Conservation (phyloP, 2,329 filamentous ascomycete genomes). For the Alternaria longipes region DNA sequence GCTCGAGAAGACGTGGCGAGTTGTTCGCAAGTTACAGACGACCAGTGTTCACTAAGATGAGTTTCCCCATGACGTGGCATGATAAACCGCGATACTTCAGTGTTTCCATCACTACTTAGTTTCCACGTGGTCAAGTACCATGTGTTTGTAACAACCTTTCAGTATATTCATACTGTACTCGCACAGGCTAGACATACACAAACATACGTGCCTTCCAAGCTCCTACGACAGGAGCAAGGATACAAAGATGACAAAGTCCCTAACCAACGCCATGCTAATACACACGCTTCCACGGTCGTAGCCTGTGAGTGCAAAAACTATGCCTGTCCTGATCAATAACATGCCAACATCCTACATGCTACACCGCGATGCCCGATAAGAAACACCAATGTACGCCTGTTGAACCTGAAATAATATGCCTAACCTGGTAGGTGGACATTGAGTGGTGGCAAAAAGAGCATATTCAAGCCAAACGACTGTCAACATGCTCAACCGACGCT, state of each 20-base stretch:
- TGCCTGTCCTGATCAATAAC: slow-evolving; percentile 7
- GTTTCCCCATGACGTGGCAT: neutral
- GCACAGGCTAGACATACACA: slow-evolving; percentile 8
- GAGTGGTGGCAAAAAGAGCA: neutral
- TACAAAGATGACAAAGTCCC: slow-evolving; percentile 2
- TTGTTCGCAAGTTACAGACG: too few relatives aligned
- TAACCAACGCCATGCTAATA: slow-evolving; percentile 33
- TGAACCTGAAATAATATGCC: neutral
- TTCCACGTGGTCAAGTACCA: neutral
- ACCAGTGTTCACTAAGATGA: neutral
- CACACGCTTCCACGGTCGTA: slow-evolving; percentile 4
- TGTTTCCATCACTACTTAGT: neutral
- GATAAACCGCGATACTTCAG: neutral
- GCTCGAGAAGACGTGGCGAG: too few relatives aligned
- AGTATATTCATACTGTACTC: slow-evolving; percentile 1
- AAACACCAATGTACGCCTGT: slow-evolving; percentile 3
- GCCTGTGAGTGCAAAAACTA: slow-evolving; percentile 2
- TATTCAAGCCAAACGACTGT: neutral
- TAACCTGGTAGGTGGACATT: neutral
- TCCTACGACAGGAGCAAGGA: neutral
- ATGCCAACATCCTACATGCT: neutral
- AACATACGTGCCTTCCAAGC: neutral
- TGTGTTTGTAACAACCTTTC: neutral
- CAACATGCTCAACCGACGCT: neutral
- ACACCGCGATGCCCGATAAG: neutral